Conservation (phyloP, 345 rosid species). For the Eucalyptus regnans region DNA sequence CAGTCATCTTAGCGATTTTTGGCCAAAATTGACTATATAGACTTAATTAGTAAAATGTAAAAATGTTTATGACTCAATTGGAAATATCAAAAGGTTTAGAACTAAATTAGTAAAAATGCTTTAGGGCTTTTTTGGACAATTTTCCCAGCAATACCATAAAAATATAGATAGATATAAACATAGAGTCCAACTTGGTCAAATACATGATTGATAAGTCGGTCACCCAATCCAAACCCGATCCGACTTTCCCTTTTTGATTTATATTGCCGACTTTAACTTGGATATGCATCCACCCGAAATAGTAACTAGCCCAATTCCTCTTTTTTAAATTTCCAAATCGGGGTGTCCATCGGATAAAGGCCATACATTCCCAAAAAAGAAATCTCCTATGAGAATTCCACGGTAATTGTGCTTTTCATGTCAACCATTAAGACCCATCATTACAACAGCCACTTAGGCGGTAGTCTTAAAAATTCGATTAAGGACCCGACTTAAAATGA, state of each 20-base stretch:
- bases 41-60: not conserved
- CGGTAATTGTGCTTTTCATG: not conserved
- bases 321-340: not conserved
- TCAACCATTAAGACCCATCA: not conserved
- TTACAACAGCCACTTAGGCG: not conserved
- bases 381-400: not conserved
- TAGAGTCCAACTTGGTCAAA: not conserved
- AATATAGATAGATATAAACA: not conserved
- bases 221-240: not conserved
- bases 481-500: not conserved
- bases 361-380: not conserved
- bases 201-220: not conserved
- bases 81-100: too few relatives aligned
- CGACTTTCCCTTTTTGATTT: not conserved
- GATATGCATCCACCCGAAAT: not conserved
- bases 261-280: not conserved
- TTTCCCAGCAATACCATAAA: not conserved
- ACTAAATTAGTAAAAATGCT: too few relatives aligned
- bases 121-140: not conserved
- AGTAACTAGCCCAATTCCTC: not conserved
- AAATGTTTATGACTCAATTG: too few relatives aligned
- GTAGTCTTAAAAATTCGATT: not conserved
- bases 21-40: accelerated
- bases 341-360: not conserved
- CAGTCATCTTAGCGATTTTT: too few relatives aligned